Evolutionary conservation across 768 basidiomycete genomes (phyloP).

Genomic region (Termitomyces sp.): DNA sequence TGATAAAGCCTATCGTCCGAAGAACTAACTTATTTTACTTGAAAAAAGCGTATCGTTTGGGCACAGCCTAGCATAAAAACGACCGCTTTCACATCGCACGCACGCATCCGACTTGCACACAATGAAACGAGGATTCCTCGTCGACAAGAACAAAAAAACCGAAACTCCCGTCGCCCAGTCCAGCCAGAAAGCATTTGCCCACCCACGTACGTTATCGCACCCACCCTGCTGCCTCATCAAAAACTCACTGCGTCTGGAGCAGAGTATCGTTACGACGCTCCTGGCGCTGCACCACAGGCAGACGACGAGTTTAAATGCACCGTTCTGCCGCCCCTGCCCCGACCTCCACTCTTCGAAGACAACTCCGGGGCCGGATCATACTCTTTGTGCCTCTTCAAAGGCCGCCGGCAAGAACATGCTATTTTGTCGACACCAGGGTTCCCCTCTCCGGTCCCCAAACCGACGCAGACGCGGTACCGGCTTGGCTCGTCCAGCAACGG

Average conservation of each 20-base stretch:
- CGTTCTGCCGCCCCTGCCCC: not conserved
- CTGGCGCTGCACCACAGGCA: not conserved
- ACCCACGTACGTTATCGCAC: not conserved
- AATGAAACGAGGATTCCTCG: not conserved
- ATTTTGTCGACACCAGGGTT: conserved; percentile 3
- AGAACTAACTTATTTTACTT: not conserved
- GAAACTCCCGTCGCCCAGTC: not conserved
- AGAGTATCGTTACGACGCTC: not conserved
- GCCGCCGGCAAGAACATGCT: not conserved
- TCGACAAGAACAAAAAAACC: not conserved
- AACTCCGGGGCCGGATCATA: not conserved
- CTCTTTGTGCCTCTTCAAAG: not conserved
- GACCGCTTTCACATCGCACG: too few relatives aligned
- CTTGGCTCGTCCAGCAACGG: not conserved
- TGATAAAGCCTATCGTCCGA: not conserved
- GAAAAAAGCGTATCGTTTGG: not conserved
- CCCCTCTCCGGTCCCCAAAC: conserved; percentile 4
- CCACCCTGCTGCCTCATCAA: too few relatives aligned
- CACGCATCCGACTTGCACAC: not conserved
- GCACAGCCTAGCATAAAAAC: too few relatives aligned
- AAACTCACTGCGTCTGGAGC: not conserved
- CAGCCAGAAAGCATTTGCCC: not conserved
- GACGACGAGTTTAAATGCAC: not conserved
- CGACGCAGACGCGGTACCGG: not conserved
- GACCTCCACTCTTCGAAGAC: not conserved